Evolutionary conservation across 2,329 filamentous ascomycete species (phyloP).

Genomic region (Colletotrichum sp.): DNA sequence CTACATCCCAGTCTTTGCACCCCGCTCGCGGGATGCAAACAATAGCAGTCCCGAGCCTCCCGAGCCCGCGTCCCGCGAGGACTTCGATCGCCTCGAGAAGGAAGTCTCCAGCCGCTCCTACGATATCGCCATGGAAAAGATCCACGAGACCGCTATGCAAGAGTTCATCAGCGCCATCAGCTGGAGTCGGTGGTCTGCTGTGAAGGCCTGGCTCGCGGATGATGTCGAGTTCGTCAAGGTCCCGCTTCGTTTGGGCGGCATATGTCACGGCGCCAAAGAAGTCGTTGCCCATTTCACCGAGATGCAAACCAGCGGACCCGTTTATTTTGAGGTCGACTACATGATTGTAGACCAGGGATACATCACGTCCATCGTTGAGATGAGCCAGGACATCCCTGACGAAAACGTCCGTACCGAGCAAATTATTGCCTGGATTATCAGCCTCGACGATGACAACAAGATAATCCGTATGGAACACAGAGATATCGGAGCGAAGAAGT

Average conservation of each 20-base stretch:
- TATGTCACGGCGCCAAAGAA: background rate
- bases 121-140: background rate
- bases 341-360: background rate
- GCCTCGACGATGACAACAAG: background rate
- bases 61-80: background rate
- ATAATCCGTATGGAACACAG: background rate
- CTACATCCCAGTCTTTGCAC: background rate
- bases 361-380: background rate
- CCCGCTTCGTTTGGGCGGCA: background rate
- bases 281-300: background rate
- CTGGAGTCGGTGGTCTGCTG: background rate
- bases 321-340: background rate
- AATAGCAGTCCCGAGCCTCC: background rate
- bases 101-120: background rate
- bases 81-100: background rate
- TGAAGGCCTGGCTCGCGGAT: background rate
- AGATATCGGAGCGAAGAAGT: background rate
- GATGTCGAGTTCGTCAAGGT: background rate
- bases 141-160: background rate
- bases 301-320: background rate
- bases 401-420: background rate
- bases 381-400: background rate
- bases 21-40: background rate
- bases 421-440: background rate
- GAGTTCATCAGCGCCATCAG: background rate